A percentile compares a stretch with the other conserved stretches of the same genome.
Conservation (phyloP, 1,139 yeast genomes). For the Torulaspora globosa region DNA sequence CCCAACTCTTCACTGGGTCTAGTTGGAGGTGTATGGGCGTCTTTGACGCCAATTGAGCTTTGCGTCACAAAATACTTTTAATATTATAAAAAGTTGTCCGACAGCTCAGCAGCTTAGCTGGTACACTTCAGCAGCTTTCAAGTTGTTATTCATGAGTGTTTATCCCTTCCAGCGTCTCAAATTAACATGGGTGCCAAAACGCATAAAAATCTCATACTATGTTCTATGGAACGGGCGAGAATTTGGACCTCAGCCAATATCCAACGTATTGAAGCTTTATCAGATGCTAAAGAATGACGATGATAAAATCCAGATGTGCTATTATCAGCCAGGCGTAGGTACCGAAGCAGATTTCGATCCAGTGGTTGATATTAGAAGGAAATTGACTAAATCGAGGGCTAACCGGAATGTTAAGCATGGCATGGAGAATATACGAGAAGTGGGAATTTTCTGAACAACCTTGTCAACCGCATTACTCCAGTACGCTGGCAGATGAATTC, state of each 20-base stretch:
- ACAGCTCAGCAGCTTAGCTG: background rate
- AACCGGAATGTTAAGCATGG: conserved; percentile 51
- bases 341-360: conserved; percentile 45
- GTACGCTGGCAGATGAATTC: conserved; percentile 49
- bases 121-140: background rate
- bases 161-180: background rate
- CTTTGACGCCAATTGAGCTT: conserved; percentile 1
- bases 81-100: background rate
- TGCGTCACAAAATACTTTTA: conserved; percentile 6
- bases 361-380: conserved; percentile 28
- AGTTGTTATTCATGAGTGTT: background rate
- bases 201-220: conserved; percentile 45
- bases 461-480: conserved; percentile 40
- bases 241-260: conserved; percentile 52
- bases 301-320: conserved; percentile 45
- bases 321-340: conserved; percentile 67
- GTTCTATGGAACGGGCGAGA: conserved; percentile 62
- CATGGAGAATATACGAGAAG: conserved; percentile 56
- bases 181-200: background rate
- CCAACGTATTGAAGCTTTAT: conserved; percentile 54
- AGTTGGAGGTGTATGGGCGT: conserved; percentile 5
- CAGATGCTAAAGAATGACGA: conserved; percentile 48
- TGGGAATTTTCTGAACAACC: conserved; percentile 66
- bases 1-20: too few relatives aligned
- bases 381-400: conserved; percentile 45